Base-by-base conservation (phyloP, 2,329 filamentous ascomycete genomes). In the Leptodontidium sp. region DNA sequence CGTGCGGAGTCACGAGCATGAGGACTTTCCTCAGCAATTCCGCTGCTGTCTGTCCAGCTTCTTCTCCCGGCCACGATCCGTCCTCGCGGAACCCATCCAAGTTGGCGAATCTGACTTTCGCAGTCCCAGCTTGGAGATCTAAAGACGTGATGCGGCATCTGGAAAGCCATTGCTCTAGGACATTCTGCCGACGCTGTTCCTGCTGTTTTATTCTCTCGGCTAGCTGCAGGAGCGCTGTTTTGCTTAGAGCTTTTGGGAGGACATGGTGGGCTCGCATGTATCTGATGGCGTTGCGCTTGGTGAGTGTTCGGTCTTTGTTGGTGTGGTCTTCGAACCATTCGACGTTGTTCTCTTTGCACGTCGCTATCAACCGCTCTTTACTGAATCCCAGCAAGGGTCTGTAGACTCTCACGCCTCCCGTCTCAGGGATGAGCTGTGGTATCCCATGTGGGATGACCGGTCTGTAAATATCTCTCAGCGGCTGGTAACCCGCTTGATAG, bases 301-400 rank as follows among this genome's bases (percentile, higher is more conserved):
- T 97, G 68, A 97, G 81, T 0, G 90, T 93, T 9, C 84, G 85
- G 75, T 98, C 91, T 17, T 84, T 79, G 76, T 99, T 99, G 1
- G 94, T 98, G 52, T 84, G 82, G 78, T 99, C 96, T 77, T 96
- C 93, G 71, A 93, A 92, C 91, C 93, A 98, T 0, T 82, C 81
- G 11, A 97, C 81, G 0, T 84, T 80, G 72, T 90, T 86, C n/a
- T 86, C 83, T 70, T 90, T 79, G 76, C 95, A 98, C 0, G 93
- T 94, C 1, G 88, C 87, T 53, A 91, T 84, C n/a, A 98, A 84
- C 45, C 90, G 84, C 62, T 88, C 84, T 80, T 98, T 97, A 69
- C 85, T 82, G 76, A 94, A 93, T 9, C 79, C 78, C 8, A 97
- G 81, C 59, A 96, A 80, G 3, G 93, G 93, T 8, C 93, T 87